Base-by-base conservation (phyloP, 768 basidiomycete species). In the Boletus barrowsii region DNA sequence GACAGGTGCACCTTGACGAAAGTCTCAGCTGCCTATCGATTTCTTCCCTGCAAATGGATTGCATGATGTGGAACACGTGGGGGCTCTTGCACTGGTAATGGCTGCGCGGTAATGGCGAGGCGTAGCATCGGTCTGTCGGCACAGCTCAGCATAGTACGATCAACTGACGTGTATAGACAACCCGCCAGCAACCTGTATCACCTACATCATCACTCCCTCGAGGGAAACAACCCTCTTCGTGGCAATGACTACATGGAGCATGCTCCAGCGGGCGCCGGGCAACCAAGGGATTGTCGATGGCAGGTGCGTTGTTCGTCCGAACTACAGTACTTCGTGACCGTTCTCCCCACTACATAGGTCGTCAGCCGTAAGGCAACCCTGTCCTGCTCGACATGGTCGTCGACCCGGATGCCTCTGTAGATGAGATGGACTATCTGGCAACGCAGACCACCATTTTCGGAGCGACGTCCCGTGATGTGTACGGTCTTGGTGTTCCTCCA, bases 381-480 rank as follows among this genome's bases (percentile, higher is more conserved):
- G 60, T 66, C 39, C 62, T 62, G 4, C 59, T 69, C 43, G 66
- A 62, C 54, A 69, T 61, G 33, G 65, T 72, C 43, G 46, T 74
- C 47, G 69, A 76, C 62, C 26, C 17, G 11, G 68, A 72, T 40
- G 68, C 69, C 37, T 72, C 56, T 15, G 69, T 65, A 32, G 52
- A 61, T 18, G 40, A 45, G 1, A 62, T 58, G 5, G 63, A 60
- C 13, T 24, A 44, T 40, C 4, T 20, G 6, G 22, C 40, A 14
- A 63, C 62, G 3, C 57, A 52, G 11, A 68, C 65, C 47, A 66
- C 69, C 0, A 57, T 70, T 10, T 55, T 49, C 2, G 73, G 74
- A 35, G 72, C 69, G 29, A 75, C 75, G 10, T 73, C 70, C 22
- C 42, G 59, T 32, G 69, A 70, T 30, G 68, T 75, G 22, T 44